Evolutionary conservation across 2,329 filamentous ascomycete species (phyloP).

Genomic region (Colletotrichum simmondsii): DNA sequence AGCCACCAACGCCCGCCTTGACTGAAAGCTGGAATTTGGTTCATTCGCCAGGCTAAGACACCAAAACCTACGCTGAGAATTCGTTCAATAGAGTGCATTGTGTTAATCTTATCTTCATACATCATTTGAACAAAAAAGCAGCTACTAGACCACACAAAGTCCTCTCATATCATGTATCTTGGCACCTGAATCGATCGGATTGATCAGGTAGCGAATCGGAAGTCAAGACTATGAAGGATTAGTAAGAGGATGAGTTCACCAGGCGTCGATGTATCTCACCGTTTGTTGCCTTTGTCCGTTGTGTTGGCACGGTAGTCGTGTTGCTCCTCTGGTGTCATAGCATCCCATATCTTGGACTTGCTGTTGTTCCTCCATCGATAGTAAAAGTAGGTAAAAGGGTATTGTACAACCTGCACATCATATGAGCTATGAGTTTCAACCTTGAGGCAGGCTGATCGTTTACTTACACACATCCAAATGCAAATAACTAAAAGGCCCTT

Average conservation of each 20-base stretch:
- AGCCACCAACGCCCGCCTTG: too few relatives aligned
- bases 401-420: constrained; percentile 45
- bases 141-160: too few relatives aligned
- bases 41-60: too few relatives aligned
- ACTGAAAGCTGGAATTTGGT: too few relatives aligned
- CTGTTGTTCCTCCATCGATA: constrained; percentile 50
- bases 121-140: too few relatives aligned
- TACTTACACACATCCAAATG: constrained; percentile 52
- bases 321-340: constrained; percentile 52
- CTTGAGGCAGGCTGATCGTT: too few relatives aligned
- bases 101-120: too few relatives aligned
- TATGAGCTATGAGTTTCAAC: constrained; percentile 27
- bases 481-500: constrained; percentile 49
- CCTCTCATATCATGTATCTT: too few relatives aligned
- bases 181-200: too few relatives aligned
- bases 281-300: constrained; percentile 56
- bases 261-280: constrained; percentile 38
- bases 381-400: constrained; percentile 50
- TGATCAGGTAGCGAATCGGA: constrained; percentile 26
- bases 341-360: constrained; percentile 50
- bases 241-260: not conserved
- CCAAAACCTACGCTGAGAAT: too few relatives aligned
- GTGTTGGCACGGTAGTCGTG: constrained; percentile 55
- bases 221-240: constrained; percentile 14
- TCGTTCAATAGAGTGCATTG: too few relatives aligned